Evolutionary conservation across 805 yeast genomes (phyloP), one percentile per base, ranked within the genome.

Genomic region (Priceomyces haplophilus): DNA sequence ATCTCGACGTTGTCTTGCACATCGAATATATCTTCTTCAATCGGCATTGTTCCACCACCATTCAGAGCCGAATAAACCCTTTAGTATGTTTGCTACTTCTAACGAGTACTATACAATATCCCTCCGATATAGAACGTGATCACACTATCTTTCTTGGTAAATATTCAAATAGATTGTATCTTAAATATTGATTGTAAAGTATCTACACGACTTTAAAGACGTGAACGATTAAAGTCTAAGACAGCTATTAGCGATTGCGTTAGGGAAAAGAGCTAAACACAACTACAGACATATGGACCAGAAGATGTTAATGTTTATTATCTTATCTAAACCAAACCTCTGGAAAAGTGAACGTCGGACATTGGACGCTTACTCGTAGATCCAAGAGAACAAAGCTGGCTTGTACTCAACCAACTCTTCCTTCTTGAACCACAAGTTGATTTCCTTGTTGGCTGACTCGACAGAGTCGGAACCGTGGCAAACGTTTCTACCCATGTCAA

Each of bases 381-480:
- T 79, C 97, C 97, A 89, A 54, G 81, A 79, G 76, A 76, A 72
- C 73, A 80, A 65, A 67, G 95, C 79, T 55, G 91, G 83, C 73
- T 84, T 85, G 93, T 89, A 93, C 61, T 84, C 87, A 64, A 83
- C 86, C 62, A 93, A 76, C 80, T 93, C 99, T 73, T 89, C 97
- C 73, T 83, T 79, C 84, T 88, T 88, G 90, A 93, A 93, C 99
- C 99, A 93, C 65, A 93, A 80, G 57, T 66, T 83, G 59, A 93
- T 93, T 82, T 93, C 99, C 80, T 86, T 87, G 73, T 88, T 73
- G 63, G 99, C 99, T 59, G 84, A 78, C 78, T 91, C 99, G 63
- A 93, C 99, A 52, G 98, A 89, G 82, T 93, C 99, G 58, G 98
- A 91, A 73, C 99, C 99, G 82, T 93, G 99, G 71, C 86, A 79